Base-by-base conservation (phyloP, 768 basidiomycete species). In the Aureoboletus auriporus region DNA sequence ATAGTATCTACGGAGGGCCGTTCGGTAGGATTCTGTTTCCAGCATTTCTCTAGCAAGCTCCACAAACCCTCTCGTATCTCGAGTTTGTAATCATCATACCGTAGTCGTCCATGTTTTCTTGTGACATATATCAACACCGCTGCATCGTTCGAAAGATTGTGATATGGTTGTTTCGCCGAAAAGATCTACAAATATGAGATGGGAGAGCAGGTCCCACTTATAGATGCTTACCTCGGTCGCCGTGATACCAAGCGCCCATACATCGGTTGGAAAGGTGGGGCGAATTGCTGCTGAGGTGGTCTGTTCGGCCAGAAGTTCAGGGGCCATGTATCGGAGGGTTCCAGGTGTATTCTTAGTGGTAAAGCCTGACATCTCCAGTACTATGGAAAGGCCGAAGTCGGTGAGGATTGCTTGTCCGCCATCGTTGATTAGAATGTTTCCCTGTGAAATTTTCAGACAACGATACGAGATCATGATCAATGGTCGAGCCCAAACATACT, bases 291-390 rank as follows among this genome's bases (percentile, higher is more conserved):
- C 50, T 23, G 45, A 52, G 28, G 56, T 56, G 48, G 17, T 54
- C 29, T 42, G 31, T 29, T 49, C 44, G 54, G 33, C 50, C 34
- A 65, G 43, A 38, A 74, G 57, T 44, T 74, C 72, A 4, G 58
- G 57, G 6, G 71, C 69, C 68, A 73, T 74, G 57, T 73, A 75
- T 29, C 71, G 61, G 33, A 63, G 59, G 6, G 71, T 73, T 13
- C 63, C 63, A n/a, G 67, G 68, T 4, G 63, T 51, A 16, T 59
- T 53, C 14, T 60, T 65, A 1, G 72, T 69, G 9, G 71, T 71
- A 42, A 68, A 72, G 5, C 72, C 68, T 20, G 62, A 57, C 36
- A 54, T 53, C 39, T 68, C 68, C n/a, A 72, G 46, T 12, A 72
- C 60, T 28, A 64, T 60, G 1, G 72, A 68, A 29, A 75, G 59